Evolutionary conservation across 495 filamentous ascomycete genomes (phyloP).

Genomic region (Aspergillus funiculosus): DNA sequence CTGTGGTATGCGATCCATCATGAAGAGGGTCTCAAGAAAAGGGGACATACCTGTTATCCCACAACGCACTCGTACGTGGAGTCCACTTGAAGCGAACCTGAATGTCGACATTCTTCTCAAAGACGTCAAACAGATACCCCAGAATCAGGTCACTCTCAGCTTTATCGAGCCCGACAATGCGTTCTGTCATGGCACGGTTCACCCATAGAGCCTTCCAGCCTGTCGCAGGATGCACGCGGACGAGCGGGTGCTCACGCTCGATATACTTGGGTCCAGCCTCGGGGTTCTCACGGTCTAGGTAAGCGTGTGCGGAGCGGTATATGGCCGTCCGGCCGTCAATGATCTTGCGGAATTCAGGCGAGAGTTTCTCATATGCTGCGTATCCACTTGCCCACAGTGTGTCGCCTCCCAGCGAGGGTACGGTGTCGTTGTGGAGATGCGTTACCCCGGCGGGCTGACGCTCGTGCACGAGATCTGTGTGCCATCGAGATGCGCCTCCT

Average conservation of each 20-base stretch:
- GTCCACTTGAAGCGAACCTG: conserved; percentile 64
- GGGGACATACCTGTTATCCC: conserved; percentile 54
- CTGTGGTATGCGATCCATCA: too few species aligned
- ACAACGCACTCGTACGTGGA: conserved; percentile 53
- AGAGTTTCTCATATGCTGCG: conserved; percentile 65
- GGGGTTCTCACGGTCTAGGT: conserved; percentile 59
- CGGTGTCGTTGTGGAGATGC: conserved; percentile 60
- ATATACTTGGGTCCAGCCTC: conserved; percentile 56
- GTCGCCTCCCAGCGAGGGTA: conserved; percentile 61
- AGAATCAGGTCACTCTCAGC: conserved; percentile 63
- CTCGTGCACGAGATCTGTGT: conserved; percentile 67
- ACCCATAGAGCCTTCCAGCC: conserved; percentile 69
- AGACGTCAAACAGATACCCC: conserved; percentile 59
- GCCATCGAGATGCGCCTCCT: conserved; percentile 61
- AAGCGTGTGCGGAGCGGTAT: conserved; percentile 60
- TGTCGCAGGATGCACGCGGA: conserved; percentile 65
- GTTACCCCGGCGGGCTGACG: conserved; percentile 65
- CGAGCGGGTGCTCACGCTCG: conserved; percentile 61
- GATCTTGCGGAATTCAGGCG: conserved; percentile 61
- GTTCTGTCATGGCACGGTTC: conserved; percentile 58
- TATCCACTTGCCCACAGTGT: conserved; percentile 70
- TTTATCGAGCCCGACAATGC: conserved; percentile 60
- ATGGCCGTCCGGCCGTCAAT: conserved; percentile 64
- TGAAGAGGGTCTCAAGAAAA: neutral
- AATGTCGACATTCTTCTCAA: conserved; percentile 61